These are phyloP conservation scores for Rhodamnia rubescens DNA, from an alignment of 345 rosid genomes.

Conservation along the genomic window DNA sequence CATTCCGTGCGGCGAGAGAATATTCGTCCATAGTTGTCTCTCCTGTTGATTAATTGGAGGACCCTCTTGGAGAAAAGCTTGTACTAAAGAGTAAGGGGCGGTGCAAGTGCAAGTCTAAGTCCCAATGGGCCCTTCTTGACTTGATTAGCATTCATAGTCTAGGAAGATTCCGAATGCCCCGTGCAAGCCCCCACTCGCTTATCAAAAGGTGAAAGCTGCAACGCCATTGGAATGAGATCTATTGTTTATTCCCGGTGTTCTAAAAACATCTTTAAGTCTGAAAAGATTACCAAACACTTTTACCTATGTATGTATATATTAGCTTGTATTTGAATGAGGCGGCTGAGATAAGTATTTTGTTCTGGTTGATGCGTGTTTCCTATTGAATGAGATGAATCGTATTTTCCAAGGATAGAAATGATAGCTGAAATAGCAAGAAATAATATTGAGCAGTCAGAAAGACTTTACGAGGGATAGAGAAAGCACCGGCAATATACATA, in stretches of 20 bases:
- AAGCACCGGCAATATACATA: neutral
- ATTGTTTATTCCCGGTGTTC: neutral
- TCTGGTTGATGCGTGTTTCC: too few species aligned
- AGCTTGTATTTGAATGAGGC: too few species aligned
- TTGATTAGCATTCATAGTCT: neutral
- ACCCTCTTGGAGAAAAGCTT: neutral
- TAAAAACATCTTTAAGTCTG: neutral
- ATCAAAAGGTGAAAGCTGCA: neutral
- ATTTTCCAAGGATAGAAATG: neutral
- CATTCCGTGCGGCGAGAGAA: neutral
- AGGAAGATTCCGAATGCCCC: neutral
- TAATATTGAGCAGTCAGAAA: neutral
- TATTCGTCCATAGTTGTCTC: neutral
- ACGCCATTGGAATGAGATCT: neutral
- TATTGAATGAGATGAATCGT: too few species aligned
- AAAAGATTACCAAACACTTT: neutral
- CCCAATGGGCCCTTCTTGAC: neutral
- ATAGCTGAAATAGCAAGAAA: neutral
- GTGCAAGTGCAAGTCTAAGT: neutral
- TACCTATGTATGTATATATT: neutral
- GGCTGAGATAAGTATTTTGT: too few species aligned
- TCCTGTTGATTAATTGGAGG: neutral
- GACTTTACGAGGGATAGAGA: neutral
- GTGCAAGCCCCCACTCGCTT: neutral
- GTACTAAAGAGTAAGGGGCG: neutral